Percentiles rank a stretch among this genome's conserved stretches.
phyloP scores from a whole-genome alignment of 106 monocot genomes.

The Dioscorea dumetorum region DNA sequence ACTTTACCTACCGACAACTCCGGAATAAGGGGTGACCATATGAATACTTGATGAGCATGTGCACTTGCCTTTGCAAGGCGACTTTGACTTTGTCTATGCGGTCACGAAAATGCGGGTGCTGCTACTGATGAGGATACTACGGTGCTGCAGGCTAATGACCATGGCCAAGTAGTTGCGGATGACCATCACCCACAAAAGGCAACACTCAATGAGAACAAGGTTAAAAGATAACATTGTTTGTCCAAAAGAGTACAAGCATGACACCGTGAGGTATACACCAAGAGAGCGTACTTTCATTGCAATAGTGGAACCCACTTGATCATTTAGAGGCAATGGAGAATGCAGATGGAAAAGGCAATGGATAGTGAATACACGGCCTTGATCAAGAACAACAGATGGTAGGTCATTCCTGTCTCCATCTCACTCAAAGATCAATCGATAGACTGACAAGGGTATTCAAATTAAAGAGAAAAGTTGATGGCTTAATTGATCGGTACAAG shows the following conservation, averaged over 20 bases:
- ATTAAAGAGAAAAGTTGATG: not conserved
- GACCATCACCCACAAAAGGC: too few species aligned
- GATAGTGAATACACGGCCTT: conserved; percentile 5
- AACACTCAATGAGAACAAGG: not conserved
- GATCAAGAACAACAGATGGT: conserved; percentile 5
- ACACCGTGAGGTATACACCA: not conserved
- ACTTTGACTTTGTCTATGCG: not conserved
- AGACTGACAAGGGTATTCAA: conserved; percentile 4
- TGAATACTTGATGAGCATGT: not conserved
- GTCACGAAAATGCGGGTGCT: not conserved
- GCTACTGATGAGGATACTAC: too few species aligned
- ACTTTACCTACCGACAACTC: too few species aligned
- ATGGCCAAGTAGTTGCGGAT: too few species aligned
- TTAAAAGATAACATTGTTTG: not conserved
- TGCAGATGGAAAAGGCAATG: conserved; percentile 5
- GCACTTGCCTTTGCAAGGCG: not conserved
- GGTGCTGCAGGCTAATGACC: too few species aligned
- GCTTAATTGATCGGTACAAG: not conserved
- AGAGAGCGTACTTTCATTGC: not conserved
- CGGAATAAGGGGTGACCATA: too few species aligned
- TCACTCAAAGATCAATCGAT: not conserved
- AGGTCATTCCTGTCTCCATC: not conserved
- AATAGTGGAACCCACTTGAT: conserved; percentile 5
- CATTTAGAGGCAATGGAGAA: conserved; percentile 5
- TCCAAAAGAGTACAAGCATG: not conserved